These are phyloP conservation scores for Penicillium paxilli DNA, from an alignment of 495 filamentous ascomycete species.

Conservation along the genomic window DNA sequence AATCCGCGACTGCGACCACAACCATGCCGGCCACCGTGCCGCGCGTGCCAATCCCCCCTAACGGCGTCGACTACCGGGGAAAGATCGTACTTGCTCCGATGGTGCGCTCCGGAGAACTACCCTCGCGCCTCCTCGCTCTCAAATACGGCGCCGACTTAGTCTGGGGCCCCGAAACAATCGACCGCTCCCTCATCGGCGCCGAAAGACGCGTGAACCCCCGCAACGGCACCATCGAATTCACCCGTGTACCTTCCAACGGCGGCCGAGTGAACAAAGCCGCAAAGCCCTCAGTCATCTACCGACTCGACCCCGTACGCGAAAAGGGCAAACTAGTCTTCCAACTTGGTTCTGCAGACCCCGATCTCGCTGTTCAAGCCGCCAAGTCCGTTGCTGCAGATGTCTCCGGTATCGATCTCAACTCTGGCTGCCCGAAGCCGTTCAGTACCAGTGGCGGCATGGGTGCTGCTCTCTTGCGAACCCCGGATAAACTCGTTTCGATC, in stretches of 20 bases:
- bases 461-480: slow-evolving; percentile 79
- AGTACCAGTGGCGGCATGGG: slow-evolving; percentile 92
- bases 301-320: slow-evolving; percentile 76
- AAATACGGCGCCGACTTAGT: slow-evolving; percentile 96
- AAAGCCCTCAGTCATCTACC: slow-evolving; percentile 77
- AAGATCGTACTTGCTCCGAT: slow-evolving; percentile 96
- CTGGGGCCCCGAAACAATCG: slow-evolving; percentile 96
- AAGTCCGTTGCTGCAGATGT: slow-evolving; percentile 82
- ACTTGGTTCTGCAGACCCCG: slow-evolving; percentile 80
- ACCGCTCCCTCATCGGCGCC: slow-evolving; percentile 85
- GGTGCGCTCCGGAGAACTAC: slow-evolving; percentile 94
- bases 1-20: slow-evolving; percentile 18
- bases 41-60: slow-evolving; percentile 78
- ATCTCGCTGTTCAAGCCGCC: slow-evolving; percentile 79
- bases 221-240: slow-evolving; percentile 80
- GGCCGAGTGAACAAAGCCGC: slow-evolving; percentile 44
- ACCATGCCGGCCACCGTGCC: slow-evolving; percentile 16
- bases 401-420: slow-evolving; percentile 93
- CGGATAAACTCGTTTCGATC: slow-evolving; percentile 79
- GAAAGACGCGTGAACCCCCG: slow-evolving; percentile 70
- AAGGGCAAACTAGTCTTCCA: slow-evolving; percentile 78
- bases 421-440: slow-evolving; percentile 96
- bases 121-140: slow-evolving; percentile 80
- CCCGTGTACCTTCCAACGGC: slow-evolving; percentile 68
- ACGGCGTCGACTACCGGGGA: slow-evolving; percentile 88